These are phyloP conservation scores for Grigorovia humatica DNA, from an alignment of 805 yeast species.

Conservation along the genomic window DNA sequence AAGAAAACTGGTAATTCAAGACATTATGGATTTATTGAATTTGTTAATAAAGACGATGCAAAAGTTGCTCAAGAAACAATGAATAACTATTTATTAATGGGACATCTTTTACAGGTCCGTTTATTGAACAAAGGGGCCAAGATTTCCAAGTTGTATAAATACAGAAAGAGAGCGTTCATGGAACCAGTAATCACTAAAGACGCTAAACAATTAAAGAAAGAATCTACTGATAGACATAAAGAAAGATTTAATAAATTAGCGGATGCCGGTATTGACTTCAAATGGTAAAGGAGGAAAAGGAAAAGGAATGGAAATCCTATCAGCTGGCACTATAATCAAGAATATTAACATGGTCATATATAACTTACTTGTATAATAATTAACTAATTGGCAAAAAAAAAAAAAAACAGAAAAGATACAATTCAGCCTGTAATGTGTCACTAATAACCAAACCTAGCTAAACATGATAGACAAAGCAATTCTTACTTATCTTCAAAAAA, in stretches of 20 bases:
- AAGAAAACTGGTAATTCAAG: constrained; percentile 84
- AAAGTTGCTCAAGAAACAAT: constrained; percentile 86
- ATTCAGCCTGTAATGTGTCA: no score
- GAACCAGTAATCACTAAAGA: constrained; percentile 25
- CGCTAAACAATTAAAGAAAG: constrained; percentile 25
- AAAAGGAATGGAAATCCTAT: constrained; percentile 2
- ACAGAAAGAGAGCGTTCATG: constrained; percentile 27
- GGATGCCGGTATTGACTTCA: constrained; percentile 31
- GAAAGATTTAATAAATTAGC: constrained; percentile 27
- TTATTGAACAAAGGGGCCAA: constrained; percentile 38
- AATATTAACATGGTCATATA: no score
- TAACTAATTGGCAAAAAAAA: no score
- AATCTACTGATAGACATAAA: constrained; percentile 25
- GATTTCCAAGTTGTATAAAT: constrained; percentile 30
- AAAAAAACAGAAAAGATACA: no score
- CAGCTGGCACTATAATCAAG: no score
- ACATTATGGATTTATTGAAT: constrained; percentile 88
- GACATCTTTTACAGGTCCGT: constrained; percentile 72
- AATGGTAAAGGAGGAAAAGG: constrained; percentile 28
- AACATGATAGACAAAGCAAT: no score
- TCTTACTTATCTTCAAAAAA: no score
- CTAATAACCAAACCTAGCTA: no score
- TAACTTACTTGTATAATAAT: no score
- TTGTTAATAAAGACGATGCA: constrained; percentile 64
- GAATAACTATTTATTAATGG: constrained; percentile 86